Conservation (phyloP, 495 filamentous ascomycete genomes). For the Aspergillus baeticus region DNA sequence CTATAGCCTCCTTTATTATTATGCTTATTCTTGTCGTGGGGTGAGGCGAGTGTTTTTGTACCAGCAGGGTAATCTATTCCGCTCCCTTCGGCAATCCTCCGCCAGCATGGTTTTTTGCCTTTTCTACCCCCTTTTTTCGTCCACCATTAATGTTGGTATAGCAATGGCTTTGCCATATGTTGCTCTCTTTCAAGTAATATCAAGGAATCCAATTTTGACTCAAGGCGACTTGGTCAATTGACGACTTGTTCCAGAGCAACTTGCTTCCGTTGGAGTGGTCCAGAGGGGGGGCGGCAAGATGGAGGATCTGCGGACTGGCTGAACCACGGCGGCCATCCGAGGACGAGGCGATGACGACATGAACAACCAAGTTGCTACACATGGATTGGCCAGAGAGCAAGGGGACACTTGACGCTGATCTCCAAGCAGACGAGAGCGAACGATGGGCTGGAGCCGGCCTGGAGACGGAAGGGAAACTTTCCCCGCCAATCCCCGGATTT, state of each 20-base stretch:
- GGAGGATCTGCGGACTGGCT: background rate
- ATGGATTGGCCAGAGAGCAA: background rate
- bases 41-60: background rate
- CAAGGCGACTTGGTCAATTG: background rate
- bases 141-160: background rate
- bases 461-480: conserved; percentile 3
- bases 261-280: background rate
- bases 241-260: background rate
- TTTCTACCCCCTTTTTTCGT: too few species aligned
- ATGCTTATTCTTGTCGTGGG: background rate
- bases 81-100: background rate
- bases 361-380: background rate
- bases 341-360: background rate
- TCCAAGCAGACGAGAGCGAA: background rate
- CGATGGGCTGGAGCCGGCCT: background rate
- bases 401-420: background rate
- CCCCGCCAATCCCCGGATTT: conserved; percentile 1
- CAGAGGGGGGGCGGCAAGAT: background rate
- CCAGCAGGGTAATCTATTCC: background rate
- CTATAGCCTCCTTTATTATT: background rate
- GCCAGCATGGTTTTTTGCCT: too few species aligned
- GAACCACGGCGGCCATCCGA: background rate
- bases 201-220: background rate
- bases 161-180: background rate
- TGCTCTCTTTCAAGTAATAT: background rate